phyloP scores from a whole-genome alignment of 1,284 basidiomycete genomes.

The Malassezia arunalokei region DNA sequence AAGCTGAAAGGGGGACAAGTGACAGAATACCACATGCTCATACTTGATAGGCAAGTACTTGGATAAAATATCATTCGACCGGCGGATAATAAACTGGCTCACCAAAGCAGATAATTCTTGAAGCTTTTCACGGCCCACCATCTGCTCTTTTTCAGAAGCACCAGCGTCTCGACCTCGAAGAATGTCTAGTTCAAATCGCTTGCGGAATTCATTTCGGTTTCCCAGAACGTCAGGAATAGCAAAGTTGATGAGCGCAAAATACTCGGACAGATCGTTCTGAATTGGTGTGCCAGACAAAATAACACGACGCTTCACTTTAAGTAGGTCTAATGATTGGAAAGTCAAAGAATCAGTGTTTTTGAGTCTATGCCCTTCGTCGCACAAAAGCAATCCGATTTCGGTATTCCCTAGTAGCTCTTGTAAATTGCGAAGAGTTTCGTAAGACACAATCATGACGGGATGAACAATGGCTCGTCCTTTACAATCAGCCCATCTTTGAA shows the following conservation, averaged over 20 bases:
- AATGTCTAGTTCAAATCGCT: constrained; percentile 90
- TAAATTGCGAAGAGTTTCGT: constrained; percentile 66
- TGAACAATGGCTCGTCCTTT: constrained; percentile 35
- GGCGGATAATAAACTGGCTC: constrained; percentile 89
- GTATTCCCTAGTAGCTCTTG: constrained; percentile 38
- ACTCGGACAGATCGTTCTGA: constrained; percentile 85
- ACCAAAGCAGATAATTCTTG: constrained; percentile 83
- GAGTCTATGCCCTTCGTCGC: constrained; percentile 90
- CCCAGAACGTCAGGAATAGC: constrained; percentile 94
- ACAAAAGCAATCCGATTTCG: constrained; percentile 77
- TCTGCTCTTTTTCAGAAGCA: constrained; percentile 70
- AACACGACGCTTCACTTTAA: constrained; percentile 85
- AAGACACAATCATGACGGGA: constrained; percentile 91
- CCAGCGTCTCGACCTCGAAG: constrained; percentile 84
- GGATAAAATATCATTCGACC: constrained; percentile 90
- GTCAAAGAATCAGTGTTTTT: constrained; percentile 72
- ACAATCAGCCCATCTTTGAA: constrained; percentile 38
- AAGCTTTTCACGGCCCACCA: constrained; percentile 74
- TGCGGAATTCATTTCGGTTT: constrained; percentile 79
- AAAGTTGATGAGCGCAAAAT: constrained; percentile 91
- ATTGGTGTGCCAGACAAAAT: constrained; percentile 95
- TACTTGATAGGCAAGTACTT: constrained; percentile 98
- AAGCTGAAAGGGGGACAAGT: constrained; percentile 74
- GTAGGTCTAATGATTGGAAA: constrained; percentile 68
- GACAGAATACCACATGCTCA: constrained; percentile 96